Evolutionary conservation across 1,284 basidiomycete genomes (phyloP), one percentile per base, ranked within the genome.

Genomic region (Laetiporus sulphureus): DNA sequence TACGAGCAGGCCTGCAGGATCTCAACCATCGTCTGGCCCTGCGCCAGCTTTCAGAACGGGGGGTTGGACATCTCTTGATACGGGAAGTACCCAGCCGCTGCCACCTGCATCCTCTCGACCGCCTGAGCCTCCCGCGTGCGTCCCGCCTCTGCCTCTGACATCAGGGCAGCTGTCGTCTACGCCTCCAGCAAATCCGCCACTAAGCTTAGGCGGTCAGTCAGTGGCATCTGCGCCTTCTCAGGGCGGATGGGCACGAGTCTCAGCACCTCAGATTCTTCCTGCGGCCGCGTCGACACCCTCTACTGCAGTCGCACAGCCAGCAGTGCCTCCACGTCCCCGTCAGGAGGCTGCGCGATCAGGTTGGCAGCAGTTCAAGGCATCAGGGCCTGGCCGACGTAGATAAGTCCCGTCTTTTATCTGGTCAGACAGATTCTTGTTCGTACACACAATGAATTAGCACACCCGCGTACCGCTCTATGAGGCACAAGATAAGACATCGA

Each of bases 1-100:
- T 11, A 38, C 29, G 20, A 4, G 32, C 25, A 13, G 25, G 8
- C 18, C 32, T 16, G 32, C 21, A 37, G 39, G 42, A 36, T 33
- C 33, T 8, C 48, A 23, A 22, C 38, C 12, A 33, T 24, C 22
- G 11, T 29, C 41, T 38, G 49, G 46, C 43, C 32, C 51, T 22
- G 56, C 67, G 27, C 72, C 77, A 15, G 53, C 66, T 13, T 82
- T 79, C 58, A 67, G 73, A 29, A 63, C 69, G 11, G 78, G 68
- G 36, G 78, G 79, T 10, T 81, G 76, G 74, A 72, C 79, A 10
- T 73, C 73, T 27, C 60, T 81, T n/a, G 77, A 79, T 43, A 69
- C 68, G 1, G 58, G 59, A 31, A 54, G 51, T 33, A 44, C 51
- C n/a, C n/a, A n/a, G n/a, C n/a, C n/a, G n/a, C n/a, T n/a, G n/a